phyloP scores from a whole-genome alignment of 495 filamentous ascomycete genomes.

The Tetracladium setigerum region DNA sequence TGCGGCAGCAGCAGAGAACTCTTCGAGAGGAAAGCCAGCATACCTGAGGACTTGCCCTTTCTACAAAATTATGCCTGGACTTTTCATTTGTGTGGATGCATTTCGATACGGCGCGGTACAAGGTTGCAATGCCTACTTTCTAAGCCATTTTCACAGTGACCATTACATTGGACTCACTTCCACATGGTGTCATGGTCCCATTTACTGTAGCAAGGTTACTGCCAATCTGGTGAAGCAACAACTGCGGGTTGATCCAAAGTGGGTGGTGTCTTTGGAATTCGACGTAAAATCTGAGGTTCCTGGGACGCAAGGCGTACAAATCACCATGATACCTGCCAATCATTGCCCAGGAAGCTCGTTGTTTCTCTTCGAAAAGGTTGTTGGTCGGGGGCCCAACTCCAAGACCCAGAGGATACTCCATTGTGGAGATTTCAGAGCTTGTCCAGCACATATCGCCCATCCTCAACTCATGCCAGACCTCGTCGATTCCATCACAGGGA shows the following conservation, averaged over 20 bases:
- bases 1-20: constrained; percentile 71
- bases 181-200: constrained; percentile 87
- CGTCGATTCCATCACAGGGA: constrained; percentile 57
- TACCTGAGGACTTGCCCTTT: constrained; percentile 91
- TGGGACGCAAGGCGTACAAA: constrained; percentile 67
- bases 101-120: constrained; percentile 93
- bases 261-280: constrained; percentile 78
- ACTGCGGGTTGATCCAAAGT: constrained; percentile 78
- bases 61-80: constrained; percentile 92
- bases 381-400: constrained; percentile 48
- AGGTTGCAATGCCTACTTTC: constrained; percentile 89
- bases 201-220: constrained; percentile 91
- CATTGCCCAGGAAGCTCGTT: constrained; percentile 94
- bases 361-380: constrained; percentile 80
- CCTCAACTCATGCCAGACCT: constrained; percentile 70
- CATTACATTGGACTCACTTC: constrained; percentile 89
- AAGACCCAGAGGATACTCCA: constrained; percentile 75
- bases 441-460: constrained; percentile 77
- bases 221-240: constrained; percentile 83
- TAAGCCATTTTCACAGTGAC: constrained; percentile 97
- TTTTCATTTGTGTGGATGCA: constrained; percentile 90
- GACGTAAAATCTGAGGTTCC: constrained; percentile 75
- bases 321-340: constrained; percentile 95
- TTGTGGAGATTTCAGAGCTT: constrained; percentile 93
- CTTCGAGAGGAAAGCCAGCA: constrained; percentile 79